A percentile compares a stretch with the other conserved stretches of the same genome.
Evolutionary conservation across 768 basidiomycete genomes (phyloP).

Genomic region (Clitopilus hobsonii): DNA sequence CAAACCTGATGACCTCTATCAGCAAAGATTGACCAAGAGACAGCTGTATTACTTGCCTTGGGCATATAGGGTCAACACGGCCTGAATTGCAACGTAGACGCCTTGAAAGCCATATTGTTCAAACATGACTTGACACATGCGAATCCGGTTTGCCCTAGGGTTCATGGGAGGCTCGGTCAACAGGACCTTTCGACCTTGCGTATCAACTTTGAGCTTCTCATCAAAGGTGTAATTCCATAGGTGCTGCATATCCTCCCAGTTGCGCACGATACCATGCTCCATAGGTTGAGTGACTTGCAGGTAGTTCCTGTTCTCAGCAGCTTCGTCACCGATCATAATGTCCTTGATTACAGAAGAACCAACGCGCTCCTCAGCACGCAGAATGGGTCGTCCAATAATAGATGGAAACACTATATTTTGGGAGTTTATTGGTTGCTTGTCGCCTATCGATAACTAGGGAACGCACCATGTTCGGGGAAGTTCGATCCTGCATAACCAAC

Average conservation of each 20-base stretch:
- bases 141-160: conserved; percentile 85
- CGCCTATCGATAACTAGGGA: background rate
- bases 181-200: conserved; percentile 82
- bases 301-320: conserved; percentile 89
- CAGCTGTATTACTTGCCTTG: conserved; percentile 63
- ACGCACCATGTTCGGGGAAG: conserved; percentile 87
- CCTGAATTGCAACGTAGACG: conserved; percentile 97
- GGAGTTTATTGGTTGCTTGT: too few relatives aligned
- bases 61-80: conserved; percentile 95
- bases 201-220: conserved; percentile 89
- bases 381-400: conserved; percentile 92
- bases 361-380: conserved; percentile 95
- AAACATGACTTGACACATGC: conserved; percentile 99
- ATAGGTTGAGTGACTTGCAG: conserved; percentile 97
- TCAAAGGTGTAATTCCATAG: conserved; percentile 99
- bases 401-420: conserved; percentile 80
- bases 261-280: conserved; percentile 98
- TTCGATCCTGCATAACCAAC: conserved; percentile 90
- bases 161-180: conserved; percentile 99
- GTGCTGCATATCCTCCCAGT: conserved; percentile 99
- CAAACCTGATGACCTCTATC: conserved; percentile 46
- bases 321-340: conserved; percentile 98
- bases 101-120: conserved; percentile 96
- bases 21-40: background rate
- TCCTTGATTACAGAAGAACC: conserved; percentile 87